Percentiles rank a stretch among this genome's conserved stretches.
These are phyloP conservation scores for Yamadazyma dendronema DNA, from an alignment of 1,139 yeast species.

Conservation along the genomic window DNA sequence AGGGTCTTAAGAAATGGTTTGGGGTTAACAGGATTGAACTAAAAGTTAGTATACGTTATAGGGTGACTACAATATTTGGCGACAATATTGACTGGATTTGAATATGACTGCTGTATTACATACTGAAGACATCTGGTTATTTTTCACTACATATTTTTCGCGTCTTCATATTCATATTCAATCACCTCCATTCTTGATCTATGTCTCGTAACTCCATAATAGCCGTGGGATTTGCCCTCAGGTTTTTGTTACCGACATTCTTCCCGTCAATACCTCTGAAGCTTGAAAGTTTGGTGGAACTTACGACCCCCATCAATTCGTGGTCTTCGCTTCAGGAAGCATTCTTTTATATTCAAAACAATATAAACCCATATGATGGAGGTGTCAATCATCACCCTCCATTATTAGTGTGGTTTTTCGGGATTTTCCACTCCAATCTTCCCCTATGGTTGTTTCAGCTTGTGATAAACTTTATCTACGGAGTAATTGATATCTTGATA, in stretches of 20 bases:
- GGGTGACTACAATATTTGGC: neutral
- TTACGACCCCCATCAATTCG: constrained; percentile 78
- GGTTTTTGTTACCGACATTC: constrained; percentile 32
- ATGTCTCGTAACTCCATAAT: neutral
- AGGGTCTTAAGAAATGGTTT: constrained; percentile 84
- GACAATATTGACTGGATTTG: no score
- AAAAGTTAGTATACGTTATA: constrained; percentile 15
- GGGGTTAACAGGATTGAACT: constrained; percentile 82
- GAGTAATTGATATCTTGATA: constrained; percentile 40
- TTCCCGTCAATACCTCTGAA: constrained; percentile 30
- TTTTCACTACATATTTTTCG: no score
- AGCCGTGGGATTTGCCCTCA: constrained; percentile 27
- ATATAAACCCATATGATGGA: constrained; percentile 71
- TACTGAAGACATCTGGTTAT: constrained; percentile 2
- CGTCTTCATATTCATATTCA: no score
- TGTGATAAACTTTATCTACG: constrained; percentile 30
- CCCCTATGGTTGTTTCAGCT: constrained; percentile 15
- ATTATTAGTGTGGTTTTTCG: constrained; percentile 48
- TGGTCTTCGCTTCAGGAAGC: constrained; percentile 75
- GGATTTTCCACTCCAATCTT: constrained; percentile 23
- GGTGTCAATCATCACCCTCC: constrained; percentile 90
- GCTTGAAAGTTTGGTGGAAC: constrained; percentile 52
- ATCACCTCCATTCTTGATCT: no score
- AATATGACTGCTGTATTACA: no score
- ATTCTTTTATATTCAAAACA: constrained; percentile 59